Evolutionary conservation across 306 rosid species (phyloP), one percentile per base, ranked within the genome.

Genomic region (Astragalus membranaceus): DNA sequence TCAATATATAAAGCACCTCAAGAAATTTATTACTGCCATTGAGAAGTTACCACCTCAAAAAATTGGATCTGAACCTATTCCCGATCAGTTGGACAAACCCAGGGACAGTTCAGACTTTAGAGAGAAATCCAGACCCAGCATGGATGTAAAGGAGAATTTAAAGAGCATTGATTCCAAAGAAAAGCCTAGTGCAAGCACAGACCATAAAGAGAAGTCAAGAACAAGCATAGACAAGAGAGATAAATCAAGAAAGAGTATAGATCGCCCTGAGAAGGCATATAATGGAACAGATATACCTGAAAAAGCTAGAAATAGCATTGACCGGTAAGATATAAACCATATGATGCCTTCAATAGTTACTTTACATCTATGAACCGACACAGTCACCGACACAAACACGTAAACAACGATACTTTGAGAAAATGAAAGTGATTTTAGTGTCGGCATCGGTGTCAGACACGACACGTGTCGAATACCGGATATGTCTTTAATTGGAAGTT

Each of bases 101-200:
- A 67, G 72, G 61, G 51, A 35, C 72, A 67, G 72, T 48, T 33
- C 41, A 47, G 72, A 67, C 55, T 67, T 67, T 11, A 42, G 72
- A 36, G 72, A 67, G 72, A 67, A 67, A 50, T 67, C 72, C 16
- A 67, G 72, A 50, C 72, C 72, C 17, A 67, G 72, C 72, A 67
- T 67, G 60, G 72, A 67, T 50, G 49, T 10, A 35, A 67, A 57
- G 49, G 72, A 67, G 60, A 67, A 67, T 67, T 67, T 23, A 12
- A 67, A 12, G 49, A 50, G 72, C 17, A 50, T 50, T 35, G 72
- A 67, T 35, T 12, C 16, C n/a, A 67, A 67, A 50, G 72, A 67
- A 67, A 67, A 67, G 72, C 61, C 61, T 15, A 20, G 49, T 50
- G 20, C 72, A 15, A 67, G 61, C 72, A 35, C 48, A 35, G 72